Evolutionary conservation across 495 filamentous ascomycete genomes (phyloP).

Genomic region (Tetracladium marchalianum): DNA sequence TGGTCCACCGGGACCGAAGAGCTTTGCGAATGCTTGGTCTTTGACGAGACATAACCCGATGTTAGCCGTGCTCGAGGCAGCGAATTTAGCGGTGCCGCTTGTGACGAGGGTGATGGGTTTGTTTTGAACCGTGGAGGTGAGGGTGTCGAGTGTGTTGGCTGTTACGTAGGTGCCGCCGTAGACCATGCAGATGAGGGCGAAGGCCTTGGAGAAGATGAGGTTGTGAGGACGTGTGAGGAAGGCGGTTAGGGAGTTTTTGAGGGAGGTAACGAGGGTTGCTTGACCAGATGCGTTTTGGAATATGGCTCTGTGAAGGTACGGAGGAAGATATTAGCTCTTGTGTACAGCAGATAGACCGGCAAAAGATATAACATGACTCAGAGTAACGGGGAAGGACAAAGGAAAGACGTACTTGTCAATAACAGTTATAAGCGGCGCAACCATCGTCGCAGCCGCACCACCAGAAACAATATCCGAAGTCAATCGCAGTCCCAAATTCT

Average conservation of each 20-base stretch:
- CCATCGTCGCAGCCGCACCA: constrained; percentile 63
- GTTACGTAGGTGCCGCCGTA: constrained; percentile 90
- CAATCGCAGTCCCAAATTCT: constrained; percentile 55
- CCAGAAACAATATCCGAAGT: constrained; percentile 68
- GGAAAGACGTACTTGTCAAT: constrained; percentile 69
- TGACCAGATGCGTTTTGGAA: constrained; percentile 91
- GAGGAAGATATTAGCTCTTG: constrained; percentile 2
- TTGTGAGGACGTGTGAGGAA: constrained; percentile 58
- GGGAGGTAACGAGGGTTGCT: constrained; percentile 55
- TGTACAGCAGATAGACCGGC: background rate
- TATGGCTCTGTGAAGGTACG: constrained; percentile 68
- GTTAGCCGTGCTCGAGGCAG: constrained; percentile 73
- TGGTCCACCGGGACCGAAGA: constrained; percentile 57
- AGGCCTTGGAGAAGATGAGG: constrained; percentile 71
- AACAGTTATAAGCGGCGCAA: constrained; percentile 80
- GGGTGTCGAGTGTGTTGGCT: constrained; percentile 80
- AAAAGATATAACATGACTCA: background rate
- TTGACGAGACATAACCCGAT: constrained; percentile 89
- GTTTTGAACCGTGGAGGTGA: constrained; percentile 52
- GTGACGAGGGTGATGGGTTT: constrained; percentile 49
- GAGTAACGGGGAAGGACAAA: background rate
- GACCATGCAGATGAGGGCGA: constrained; percentile 76
- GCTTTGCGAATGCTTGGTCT: constrained; percentile 72
- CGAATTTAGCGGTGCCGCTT: constrained; percentile 70
- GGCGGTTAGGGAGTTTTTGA: constrained; percentile 50